Percentiles rank a stretch among this genome's conserved stretches.
Evolutionary conservation across 2,329 filamentous ascomycete species (phyloP).

Genomic region (Clonostachys rosea): DNA sequence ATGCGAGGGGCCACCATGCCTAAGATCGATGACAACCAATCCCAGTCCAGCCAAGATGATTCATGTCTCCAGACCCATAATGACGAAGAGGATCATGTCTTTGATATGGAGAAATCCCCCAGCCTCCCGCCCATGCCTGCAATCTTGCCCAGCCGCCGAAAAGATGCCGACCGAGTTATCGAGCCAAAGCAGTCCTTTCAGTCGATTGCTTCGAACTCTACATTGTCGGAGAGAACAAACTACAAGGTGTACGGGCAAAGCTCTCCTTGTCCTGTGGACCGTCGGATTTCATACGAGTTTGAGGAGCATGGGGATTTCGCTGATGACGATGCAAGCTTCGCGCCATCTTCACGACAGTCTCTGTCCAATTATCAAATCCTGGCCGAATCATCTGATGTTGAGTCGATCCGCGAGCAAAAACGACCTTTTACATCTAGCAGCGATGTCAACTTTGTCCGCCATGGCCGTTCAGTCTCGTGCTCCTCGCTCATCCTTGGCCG

Average conservation of each 20-base stretch:
- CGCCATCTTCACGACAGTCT: slow-evolving; percentile 33
- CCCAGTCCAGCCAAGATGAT: too few species aligned
- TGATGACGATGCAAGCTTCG: slow-evolving; percentile 10
- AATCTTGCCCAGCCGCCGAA: too few species aligned
- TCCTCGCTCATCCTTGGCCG: slow-evolving; percentile 28
- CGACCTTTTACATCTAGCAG: slow-evolving; percentile 28
- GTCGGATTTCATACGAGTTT: slow-evolving; percentile 16
- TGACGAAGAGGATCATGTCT: too few species aligned
- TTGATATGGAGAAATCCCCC: too few species aligned
- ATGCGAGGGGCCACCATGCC: slow-evolving; percentile 37
- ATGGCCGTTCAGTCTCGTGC: slow-evolving; percentile 38
- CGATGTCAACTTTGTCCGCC: slow-evolving; percentile 49
- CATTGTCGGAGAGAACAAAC: slow-evolving; percentile 45
- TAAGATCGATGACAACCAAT: too few species aligned
- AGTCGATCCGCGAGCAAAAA: slow-evolving; percentile 26
- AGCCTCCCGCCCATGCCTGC: too few species aligned
- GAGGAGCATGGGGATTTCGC: slow-evolving; percentile 12
- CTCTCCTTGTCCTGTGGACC: slow-evolving; percentile 17
- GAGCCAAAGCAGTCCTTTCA: slow-evolving; percentile 3
- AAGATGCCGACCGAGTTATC: not conserved
- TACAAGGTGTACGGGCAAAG: slow-evolving; percentile 49
- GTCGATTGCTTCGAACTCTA: slow-evolving; percentile 26
- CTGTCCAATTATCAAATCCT: slow-evolving; percentile 45
- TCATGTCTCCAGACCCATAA: too few species aligned
- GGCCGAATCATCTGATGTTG: slow-evolving; percentile 39